phyloP scores from a whole-genome alignment of 1,284 basidiomycete species.

The Ustilago hordei region DNA sequence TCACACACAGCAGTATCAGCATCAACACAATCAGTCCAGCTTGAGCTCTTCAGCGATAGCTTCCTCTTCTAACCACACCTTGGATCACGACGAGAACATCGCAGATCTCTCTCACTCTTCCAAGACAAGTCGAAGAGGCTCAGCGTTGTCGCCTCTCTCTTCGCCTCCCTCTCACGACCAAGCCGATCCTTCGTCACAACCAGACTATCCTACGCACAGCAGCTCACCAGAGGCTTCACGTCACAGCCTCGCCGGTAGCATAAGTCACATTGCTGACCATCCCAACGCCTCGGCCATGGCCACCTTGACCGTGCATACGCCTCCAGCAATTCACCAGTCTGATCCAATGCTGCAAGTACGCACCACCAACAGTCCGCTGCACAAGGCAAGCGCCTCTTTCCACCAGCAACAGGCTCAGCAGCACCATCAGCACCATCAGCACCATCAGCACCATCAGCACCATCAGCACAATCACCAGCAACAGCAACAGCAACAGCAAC shows the following conservation, averaged over 20 bases:
- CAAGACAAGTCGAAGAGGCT: constrained; percentile 13
- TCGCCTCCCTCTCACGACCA: constrained; percentile 31
- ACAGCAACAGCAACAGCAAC: neutral
- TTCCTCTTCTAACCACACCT: constrained; percentile 30
- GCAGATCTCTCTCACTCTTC: constrained; percentile 3
- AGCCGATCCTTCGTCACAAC: constrained; percentile 9
- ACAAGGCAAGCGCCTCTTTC: constrained; percentile 16
- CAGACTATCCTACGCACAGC: constrained; percentile 8
- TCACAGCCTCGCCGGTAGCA: neutral
- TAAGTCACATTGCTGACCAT: constrained; percentile 19
- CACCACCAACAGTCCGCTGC: constrained; percentile 31
- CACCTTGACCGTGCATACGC: constrained; percentile 39
- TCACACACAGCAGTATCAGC: neutral
- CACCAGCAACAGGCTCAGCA: constrained; percentile 12
- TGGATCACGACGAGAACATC: constrained; percentile 10
- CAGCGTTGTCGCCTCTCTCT: constrained; percentile 25
- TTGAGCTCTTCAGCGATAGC: constrained; percentile 17
- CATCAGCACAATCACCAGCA: constrained; percentile 11
- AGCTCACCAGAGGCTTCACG: constrained; percentile 7
- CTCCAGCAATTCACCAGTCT: constrained; percentile 30
- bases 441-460: neutral
- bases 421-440: neutral
- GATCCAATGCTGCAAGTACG: constrained; percentile 44
- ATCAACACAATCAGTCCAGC: neutral
- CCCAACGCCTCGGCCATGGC: constrained; percentile 47